A percentile compares a stretch with the other conserved stretches of the same genome.
Conservation (phyloP, 208 protist genomes). For the Spongospora subterranea region DNA sequence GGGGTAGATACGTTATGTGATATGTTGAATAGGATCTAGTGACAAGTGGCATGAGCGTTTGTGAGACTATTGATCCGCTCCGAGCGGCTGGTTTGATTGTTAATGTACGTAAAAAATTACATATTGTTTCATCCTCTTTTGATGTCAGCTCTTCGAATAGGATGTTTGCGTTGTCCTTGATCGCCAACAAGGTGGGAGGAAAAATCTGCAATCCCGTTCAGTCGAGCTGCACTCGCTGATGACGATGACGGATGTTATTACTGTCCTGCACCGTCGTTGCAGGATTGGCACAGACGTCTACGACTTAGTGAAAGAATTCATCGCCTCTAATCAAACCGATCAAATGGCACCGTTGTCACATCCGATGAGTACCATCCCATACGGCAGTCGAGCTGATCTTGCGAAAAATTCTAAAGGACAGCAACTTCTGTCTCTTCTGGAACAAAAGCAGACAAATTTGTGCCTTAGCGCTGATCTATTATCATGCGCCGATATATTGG, state of each 20-base stretch:
- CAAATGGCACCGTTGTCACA: background rate
- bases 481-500: conserved; percentile 70
- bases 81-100: conserved; percentile 82
- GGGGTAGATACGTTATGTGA: background rate
- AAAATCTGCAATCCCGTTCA: conserved; percentile 43
- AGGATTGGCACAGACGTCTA: background rate
- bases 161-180: conserved; percentile 91
- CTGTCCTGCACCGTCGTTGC: background rate
- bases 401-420: conserved; percentile 60
- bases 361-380: conserved; percentile 26
- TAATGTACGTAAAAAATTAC: too few relatives aligned
- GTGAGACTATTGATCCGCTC: conserved; percentile 89
- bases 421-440: conserved; percentile 76
- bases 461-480: conserved; percentile 77
- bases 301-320: background rate
- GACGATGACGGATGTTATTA: conserved; percentile 66
- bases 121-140: too few relatives aligned
- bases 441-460: conserved; percentile 79
- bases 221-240: conserved; percentile 65
- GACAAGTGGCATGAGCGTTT: conserved; percentile 88
- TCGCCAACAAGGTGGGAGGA: conserved; percentile 90
- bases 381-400: conserved; percentile 61
- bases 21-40: conserved; percentile 88
- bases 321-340: background rate
- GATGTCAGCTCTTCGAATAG: too few relatives aligned